Base-by-base conservation (phyloP, 441 rosid species). In the Erysimum cheiri region DNA sequence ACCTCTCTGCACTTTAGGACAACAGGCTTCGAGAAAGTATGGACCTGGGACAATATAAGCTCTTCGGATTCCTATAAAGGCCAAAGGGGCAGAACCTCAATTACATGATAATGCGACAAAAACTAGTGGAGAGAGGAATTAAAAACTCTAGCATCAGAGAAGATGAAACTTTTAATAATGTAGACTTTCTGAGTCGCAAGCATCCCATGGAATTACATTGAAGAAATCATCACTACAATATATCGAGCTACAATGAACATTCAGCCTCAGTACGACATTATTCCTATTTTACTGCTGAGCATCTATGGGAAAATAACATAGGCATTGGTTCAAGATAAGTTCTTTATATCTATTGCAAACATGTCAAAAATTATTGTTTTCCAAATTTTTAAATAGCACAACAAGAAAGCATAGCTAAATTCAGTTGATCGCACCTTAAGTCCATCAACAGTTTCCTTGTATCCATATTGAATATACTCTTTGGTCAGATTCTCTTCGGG, bases 361-460 rank as follows among this genome's bases (percentile, higher is more conserved):
- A 64, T 75, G 26, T 48, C 47, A 63, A 33, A 14, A 19, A 17
- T 6, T 52, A 26, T 35, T 4, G 60, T 19, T 26, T 44, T 22
- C 5, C 5, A 56, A 39, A n/a, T 8, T 22, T 26, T 33, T 9
- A 41, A 32, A 63, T 59, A 60, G 44, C 48, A 64, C 39, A 33
- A 63, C n/a, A 68, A 36, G 60, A 22, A 59, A 17, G 33, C 32
- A 31, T 8, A 53, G 26, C 65, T 28, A 47, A 48, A 44, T 67
- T 67, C 41, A 37, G 71, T 62, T 60, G 55, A 70, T 48, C 64
- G 69, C 69, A 96, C 99, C 98, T 96, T 98, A 82, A 96, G 91
- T 63, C 97, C 97, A 80, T 90, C 98, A 81, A 91, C 86, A 52
- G 94, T 85, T 83, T 96, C 99, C 85, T 78, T 93, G 81, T 96